Evolutionary conservation across 805 yeast species (phyloP).

Genomic region (Saccharomycopsis vini): DNA sequence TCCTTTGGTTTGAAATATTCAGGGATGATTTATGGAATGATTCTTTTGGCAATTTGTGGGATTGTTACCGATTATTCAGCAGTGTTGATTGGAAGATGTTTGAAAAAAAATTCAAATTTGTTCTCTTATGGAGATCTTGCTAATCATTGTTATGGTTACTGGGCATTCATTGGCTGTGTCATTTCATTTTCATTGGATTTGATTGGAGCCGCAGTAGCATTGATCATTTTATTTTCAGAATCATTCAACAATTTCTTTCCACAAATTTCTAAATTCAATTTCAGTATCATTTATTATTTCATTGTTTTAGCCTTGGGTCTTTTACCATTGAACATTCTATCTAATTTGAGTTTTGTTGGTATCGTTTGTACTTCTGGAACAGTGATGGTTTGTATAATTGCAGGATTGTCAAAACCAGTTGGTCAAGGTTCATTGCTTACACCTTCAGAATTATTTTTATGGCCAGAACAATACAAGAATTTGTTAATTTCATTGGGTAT

Average conservation of each 20-base stretch:
- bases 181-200: slow-evolving; percentile 46
- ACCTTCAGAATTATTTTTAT: slow-evolving; percentile 33
- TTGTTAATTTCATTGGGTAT: slow-evolving; percentile 50
- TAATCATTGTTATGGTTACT: slow-evolving; percentile 37
- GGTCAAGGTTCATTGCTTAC: slow-evolving; percentile 49
- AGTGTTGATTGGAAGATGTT: slow-evolving; percentile 41
- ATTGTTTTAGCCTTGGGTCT: slow-evolving; percentile 41
- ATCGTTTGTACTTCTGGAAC: slow-evolving; percentile 46
- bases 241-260: slow-evolving; percentile 45
- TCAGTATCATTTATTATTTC: slow-evolving; percentile 35
- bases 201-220: slow-evolving; percentile 50
- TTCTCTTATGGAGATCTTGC: slow-evolving; percentile 56
- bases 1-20: slow-evolving; percentile 61
- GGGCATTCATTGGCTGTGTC: slow-evolving; percentile 36
- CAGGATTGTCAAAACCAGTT: slow-evolving; percentile 36
- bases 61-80: slow-evolving; percentile 47
- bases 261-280: slow-evolving; percentile 28
- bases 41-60: slow-evolving; percentile 37
- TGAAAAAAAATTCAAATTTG: slow-evolving; percentile 31
- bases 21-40: slow-evolving; percentile 53
- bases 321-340: slow-evolving; percentile 45
- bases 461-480: slow-evolving; percentile 30
- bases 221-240: slow-evolving; percentile 52
- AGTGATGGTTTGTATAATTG: slow-evolving; percentile 34
- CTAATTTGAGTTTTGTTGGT: slow-evolving; percentile 47